Percentiles rank a stretch among this genome's conserved stretches.
phyloP scores from a whole-genome alignment of 2,329 filamentous ascomycete genomes.

The Raffaelea deltoideospora region DNA sequence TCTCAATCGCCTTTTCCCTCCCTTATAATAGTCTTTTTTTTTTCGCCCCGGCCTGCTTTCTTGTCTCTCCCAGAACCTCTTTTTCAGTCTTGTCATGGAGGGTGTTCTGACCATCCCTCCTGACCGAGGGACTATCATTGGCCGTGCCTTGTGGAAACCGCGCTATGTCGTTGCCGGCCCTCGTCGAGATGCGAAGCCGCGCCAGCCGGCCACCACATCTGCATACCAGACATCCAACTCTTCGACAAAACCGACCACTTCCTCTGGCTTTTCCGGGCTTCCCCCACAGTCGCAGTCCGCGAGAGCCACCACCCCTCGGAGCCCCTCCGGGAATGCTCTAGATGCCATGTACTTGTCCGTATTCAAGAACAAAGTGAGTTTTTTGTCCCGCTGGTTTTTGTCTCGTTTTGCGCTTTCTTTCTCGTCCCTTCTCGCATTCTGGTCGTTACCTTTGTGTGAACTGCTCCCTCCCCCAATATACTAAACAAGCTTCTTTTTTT shows the following conservation, averaged over 20 bases:
- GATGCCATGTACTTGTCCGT: slow-evolving; percentile 35
- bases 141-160: slow-evolving; percentile 38
- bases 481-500: too few species aligned
- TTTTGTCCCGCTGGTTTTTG: not conserved
- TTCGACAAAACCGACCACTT: not conserved
- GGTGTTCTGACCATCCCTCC: slow-evolving; percentile 33
- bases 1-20: too few species aligned
- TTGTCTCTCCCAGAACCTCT: too few species aligned
- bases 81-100: too few species aligned
- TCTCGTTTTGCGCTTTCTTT: not conserved
- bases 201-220: not conserved
- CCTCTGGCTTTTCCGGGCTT: not conserved
- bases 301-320: slow-evolving; percentile 17
- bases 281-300: not conserved
- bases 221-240: too few species aligned
- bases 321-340: slow-evolving; percentile 9
- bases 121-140: slow-evolving; percentile 35
- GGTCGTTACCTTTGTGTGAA: too few species aligned
- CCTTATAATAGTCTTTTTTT: too few species aligned
- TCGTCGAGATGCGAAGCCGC: slow-evolving; percentile 18
- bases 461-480: too few species aligned
- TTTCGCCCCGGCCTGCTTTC: too few species aligned
- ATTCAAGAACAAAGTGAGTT: slow-evolving; percentile 40
- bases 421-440: not conserved
- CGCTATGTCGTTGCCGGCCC: slow-evolving; percentile 44